Evolutionary conservation across 202 grass and related monocot species (phyloP), one percentile per base, ranked within the genome.

Genomic region (Elaeis oleifera): DNA sequence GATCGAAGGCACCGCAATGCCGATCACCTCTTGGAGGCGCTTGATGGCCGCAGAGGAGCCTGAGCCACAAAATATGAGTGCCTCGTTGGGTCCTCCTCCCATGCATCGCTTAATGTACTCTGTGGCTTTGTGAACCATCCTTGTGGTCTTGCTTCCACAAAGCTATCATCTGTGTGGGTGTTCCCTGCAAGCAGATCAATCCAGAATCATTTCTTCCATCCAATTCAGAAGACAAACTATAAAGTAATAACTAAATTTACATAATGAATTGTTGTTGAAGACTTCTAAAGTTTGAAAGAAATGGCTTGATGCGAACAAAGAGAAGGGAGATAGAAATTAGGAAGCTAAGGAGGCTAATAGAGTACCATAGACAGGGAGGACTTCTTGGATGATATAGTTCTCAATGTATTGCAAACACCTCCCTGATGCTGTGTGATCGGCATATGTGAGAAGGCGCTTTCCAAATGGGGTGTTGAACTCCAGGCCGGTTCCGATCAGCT

Each of bases 81-180:
- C 70, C 22, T 95, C 90, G 26, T 73, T 72, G 5, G 61, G 0
- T 26, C 89, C 78, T 1, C 54, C 84, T 22, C 89, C 84, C 78
- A 80, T 74, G 72, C 89, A 85, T 3, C 73, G 69, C 74, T 85
- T 95, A n/a, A 95, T 49, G 78, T 95, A 95, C 14, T 70, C 48
- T 18, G 80, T 16, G 23, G 85, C 82, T 49, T 81, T 71, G 18
- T 70, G 67, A 14, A 82, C 84, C 32, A 79, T 72, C 16, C 67
- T 16, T 15, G 82, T 89, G 27, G 77, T 89, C 69, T 78, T 78
- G 77, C 74, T 69, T 18, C 89, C 15, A 95, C 89, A 23, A 78
- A 86, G 71, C 89, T 95, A 49, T 88, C 89, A 23, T 82, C 81
- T 2, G 84, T 94, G 78, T 94, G 89, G 26, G 89, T 88, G 72